A percentile compares a stretch with the other conserved stretches of the same genome.
phyloP scores from a whole-genome alignment of 495 filamentous ascomycete genomes.

The Talaromyces liani region DNA sequence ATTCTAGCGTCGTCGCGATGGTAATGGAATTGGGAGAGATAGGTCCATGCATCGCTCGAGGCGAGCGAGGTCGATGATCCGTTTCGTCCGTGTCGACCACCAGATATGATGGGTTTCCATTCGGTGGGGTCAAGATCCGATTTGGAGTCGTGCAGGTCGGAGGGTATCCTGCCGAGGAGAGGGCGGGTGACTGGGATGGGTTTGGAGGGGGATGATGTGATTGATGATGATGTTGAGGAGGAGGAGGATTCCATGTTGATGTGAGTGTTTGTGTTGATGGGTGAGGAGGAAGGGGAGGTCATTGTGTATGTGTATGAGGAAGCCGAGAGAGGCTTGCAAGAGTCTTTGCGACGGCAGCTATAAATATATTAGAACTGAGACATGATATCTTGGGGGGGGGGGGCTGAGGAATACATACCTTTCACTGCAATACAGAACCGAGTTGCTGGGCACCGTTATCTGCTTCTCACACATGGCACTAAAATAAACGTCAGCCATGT shows the following conservation, averaged over 20 bases:
- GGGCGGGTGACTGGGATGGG: conserved; percentile 11
- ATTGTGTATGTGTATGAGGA: conserved; percentile 24
- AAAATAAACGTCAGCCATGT: conserved; percentile 11
- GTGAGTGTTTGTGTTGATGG: conserved; percentile 10
- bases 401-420: conserved; percentile 26
- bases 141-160: conserved; percentile 29
- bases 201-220: conserved; percentile 15
- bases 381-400: conserved; percentile 9
- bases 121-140: conserved; percentile 51
- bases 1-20: background rate
- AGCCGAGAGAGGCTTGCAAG: conserved; percentile 39
- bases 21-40: conserved; percentile 39
- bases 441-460: conserved; percentile 55
- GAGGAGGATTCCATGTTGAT: background rate
- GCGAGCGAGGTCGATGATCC: conserved; percentile 15
- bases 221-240: background rate
- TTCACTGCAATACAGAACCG: conserved; percentile 52
- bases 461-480: conserved; percentile 62
- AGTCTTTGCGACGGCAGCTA: conserved; percentile 48
- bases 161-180: conserved; percentile 32
- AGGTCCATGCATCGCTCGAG: conserved; percentile 39
- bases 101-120: conserved; percentile 47
- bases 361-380: conserved; percentile 9
- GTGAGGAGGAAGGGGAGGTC: conserved; percentile 26
- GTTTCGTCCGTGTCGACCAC: conserved; percentile 9